Conservation (phyloP, 495 filamentous ascomycete species). For the Penicillium ucsense region DNA sequence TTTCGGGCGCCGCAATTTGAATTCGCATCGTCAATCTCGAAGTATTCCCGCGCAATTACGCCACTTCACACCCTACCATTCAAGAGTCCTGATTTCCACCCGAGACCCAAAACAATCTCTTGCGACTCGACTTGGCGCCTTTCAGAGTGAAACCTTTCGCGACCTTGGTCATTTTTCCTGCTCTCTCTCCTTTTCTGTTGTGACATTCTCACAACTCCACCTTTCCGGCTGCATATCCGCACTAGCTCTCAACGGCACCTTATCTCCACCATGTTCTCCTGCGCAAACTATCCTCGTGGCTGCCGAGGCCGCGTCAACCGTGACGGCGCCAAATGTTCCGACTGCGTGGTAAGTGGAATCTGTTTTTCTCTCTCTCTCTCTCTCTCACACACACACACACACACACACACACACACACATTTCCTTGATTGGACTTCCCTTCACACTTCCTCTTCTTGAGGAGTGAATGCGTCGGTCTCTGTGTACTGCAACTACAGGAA, state of each 20-base stretch:
- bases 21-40: no score
- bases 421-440: no score
- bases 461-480: no score
- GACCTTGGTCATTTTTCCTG: background rate
- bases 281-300: conserved; percentile 41
- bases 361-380: background rate
- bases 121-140: no score
- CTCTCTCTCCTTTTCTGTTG: background rate
- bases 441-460: no score
- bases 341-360: conserved; percentile 34
- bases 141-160: background rate
- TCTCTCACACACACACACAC: background rate
- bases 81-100: no score
- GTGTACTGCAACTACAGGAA: no score
- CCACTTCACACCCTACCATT: no score
- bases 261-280: conserved; percentile 35
- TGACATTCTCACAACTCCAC: no score
- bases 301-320: conserved; percentile 41
- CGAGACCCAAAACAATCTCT: no score
- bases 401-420: background rate
- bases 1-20: no score
- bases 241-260: background rate
- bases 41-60: no score
- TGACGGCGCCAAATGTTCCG: conserved; percentile 34
- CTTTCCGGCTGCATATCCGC: background rate